Conservation (phyloP, 2,329 filamentous ascomycete genomes). For the Parascedosporium putredinis region DNA sequence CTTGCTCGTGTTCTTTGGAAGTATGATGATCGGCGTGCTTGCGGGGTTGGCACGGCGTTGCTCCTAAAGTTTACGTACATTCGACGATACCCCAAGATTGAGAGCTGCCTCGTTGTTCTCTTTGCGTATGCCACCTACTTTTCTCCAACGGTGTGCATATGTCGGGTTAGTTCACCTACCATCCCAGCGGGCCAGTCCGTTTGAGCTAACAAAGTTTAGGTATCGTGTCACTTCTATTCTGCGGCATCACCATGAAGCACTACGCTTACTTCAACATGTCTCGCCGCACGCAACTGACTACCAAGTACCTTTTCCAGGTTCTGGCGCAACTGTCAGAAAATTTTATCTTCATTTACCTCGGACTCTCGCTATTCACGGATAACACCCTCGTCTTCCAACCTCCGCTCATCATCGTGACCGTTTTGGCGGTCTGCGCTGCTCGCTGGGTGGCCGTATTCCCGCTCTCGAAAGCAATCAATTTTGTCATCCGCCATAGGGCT, state of each 20-base stretch:
- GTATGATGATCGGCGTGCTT: slow-evolving; percentile 75
- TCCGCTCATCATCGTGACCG: slow-evolving; percentile 85
- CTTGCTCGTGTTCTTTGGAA: slow-evolving; percentile 91
- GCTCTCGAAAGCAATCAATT: slow-evolving; percentile 80
- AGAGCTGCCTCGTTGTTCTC: slow-evolving; percentile 87
- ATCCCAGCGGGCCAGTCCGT: neutral
- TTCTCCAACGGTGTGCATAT: slow-evolving; percentile 93
- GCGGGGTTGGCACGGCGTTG: slow-evolving; percentile 83
- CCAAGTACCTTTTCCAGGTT: slow-evolving; percentile 94
- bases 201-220: slow-evolving; percentile 42
- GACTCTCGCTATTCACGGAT: slow-evolving; percentile 89
- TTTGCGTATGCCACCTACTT: slow-evolving; percentile 97
- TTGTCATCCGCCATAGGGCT: slow-evolving; percentile 80
- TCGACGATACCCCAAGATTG: slow-evolving; percentile 85
- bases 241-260: slow-evolving; percentile 95
- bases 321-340: slow-evolving; percentile 94
- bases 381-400: slow-evolving; percentile 82
- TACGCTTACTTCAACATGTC: slow-evolving; percentile 99
- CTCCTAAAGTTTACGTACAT: slow-evolving; percentile 92
- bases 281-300: slow-evolving; percentile 88
- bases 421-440: slow-evolving; percentile 83
- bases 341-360: slow-evolving; percentile 99
- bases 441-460: slow-evolving; percentile 94
- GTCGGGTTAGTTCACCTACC: slow-evolving; percentile 65
- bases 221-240: slow-evolving; percentile 94